Evolutionary conservation across 305 asterid species (phyloP).

Genomic region (Caryopteris hybrid): DNA sequence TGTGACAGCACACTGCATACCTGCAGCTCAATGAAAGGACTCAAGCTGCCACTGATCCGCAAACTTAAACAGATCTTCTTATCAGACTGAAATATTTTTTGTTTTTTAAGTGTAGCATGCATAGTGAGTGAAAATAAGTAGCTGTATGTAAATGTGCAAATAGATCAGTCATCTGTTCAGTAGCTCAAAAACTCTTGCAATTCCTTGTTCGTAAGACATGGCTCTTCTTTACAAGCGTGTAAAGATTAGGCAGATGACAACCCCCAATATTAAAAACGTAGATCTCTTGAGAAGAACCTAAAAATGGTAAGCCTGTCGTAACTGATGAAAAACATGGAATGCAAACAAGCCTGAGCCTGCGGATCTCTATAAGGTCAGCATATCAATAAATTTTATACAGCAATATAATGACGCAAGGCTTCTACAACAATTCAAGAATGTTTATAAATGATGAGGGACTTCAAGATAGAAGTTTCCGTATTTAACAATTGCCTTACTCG

Average conservation of each 20-base stretch:
- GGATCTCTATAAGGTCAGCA: conserved; percentile 14
- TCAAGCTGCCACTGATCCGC: conserved; percentile 11
- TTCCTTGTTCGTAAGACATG: not conserved
- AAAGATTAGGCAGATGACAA: not conserved
- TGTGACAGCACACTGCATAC: not conserved
- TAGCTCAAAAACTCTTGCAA: conserved; percentile 3
- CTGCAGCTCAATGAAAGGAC: conserved; percentile 6
- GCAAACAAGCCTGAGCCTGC: not conserved
- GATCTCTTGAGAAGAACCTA: not conserved
- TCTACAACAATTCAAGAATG: conserved; percentile 10
- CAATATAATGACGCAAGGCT: conserved; percentile 1
- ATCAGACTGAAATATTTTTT: not conserved
- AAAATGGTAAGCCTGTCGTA: conserved; percentile 4
- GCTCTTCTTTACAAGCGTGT: not conserved
- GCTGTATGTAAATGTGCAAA: conserved; percentile 1
- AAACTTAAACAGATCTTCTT: not conserved
- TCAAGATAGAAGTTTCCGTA: not conserved
- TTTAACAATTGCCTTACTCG: not conserved
- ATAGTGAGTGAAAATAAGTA: conserved; percentile 2
- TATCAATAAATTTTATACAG: conserved; percentile 5
- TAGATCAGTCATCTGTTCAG: not conserved
- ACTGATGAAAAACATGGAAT: conserved; percentile 3
- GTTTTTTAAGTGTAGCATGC: conserved; percentile 1
- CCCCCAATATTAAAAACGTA: not conserved
- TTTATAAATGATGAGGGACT: conserved; percentile 19